Conservation (phyloP, 2,329 filamentous ascomycete species). For the Ophiostoma novo-ulmi region DNA sequence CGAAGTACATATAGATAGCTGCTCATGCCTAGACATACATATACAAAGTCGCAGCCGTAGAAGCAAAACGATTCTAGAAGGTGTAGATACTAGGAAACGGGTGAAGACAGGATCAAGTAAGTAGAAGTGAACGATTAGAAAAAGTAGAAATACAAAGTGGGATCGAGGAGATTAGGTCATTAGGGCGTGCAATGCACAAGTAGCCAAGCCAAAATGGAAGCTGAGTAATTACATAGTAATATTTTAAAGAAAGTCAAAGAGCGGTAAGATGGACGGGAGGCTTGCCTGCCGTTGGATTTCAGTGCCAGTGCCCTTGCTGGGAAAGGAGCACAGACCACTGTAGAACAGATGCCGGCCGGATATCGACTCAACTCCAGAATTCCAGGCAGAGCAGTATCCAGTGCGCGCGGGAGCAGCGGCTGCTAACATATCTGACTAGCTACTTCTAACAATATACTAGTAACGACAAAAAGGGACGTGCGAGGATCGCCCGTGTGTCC, state of each 20-base stretch:
- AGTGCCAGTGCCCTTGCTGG: not conserved
- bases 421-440: too few relatives aligned
- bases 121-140: not conserved
- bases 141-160: slow-evolving; percentile 2
- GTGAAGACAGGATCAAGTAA: not conserved
- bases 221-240: not conserved
- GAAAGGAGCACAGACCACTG: not conserved
- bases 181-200: not conserved
- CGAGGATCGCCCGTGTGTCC: slow-evolving; percentile 19
- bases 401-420: not conserved
- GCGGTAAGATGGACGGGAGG: slow-evolving; percentile 3
- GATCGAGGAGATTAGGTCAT: slow-evolving; percentile 6
- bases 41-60: not conserved
- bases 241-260: not conserved
- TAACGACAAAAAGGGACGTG: slow-evolving; percentile 17
- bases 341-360: not conserved
- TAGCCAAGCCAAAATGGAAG: not conserved
- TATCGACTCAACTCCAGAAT: not conserved
- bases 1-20: not conserved
- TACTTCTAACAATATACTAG: too few relatives aligned
- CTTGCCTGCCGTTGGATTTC: slow-evolving; percentile 4
- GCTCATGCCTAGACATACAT: too few relatives aligned
- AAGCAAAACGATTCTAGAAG: not conserved
- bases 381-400: too few relatives aligned
- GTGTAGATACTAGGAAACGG: not conserved